phyloP scores from a whole-genome alignment of 2,329 filamentous ascomycete genomes.

The Talaromyces sp. region DNA sequence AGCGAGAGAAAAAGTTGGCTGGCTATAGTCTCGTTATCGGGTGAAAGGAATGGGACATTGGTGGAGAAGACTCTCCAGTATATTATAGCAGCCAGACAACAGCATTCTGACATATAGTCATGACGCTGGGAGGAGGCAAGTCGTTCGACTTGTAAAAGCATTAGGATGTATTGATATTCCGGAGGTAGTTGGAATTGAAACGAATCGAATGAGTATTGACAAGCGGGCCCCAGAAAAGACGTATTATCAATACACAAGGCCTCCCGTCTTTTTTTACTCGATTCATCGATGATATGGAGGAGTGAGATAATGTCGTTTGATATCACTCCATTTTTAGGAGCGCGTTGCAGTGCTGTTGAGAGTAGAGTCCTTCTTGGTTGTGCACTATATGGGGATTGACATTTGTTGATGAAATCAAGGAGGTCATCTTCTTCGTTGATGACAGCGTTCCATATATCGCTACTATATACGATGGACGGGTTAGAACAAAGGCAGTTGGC shows the following conservation, averaged over 20 bases:
- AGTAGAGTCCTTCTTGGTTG: conserved; percentile 3
- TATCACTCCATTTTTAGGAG: not conserved
- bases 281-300: not conserved
- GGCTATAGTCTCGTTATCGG: not conserved
- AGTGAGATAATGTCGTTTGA: conserved; percentile 1
- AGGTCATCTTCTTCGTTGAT: conserved; percentile 2
- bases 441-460: conserved; percentile 5
- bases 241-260: not conserved
- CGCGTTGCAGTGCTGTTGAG: conserved; percentile 1
- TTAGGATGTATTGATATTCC: not conserved
- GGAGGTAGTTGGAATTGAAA: not conserved
- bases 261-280: not conserved
- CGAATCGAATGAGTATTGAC: not conserved
- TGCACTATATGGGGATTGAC: not conserved
- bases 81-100: conserved; percentile 3
- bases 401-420: conserved; percentile 1
- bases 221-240: not conserved
- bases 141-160: not conserved
- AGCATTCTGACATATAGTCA: conserved; percentile 6
- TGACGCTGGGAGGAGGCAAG: not conserved
- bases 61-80: not conserved
- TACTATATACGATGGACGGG: not conserved
- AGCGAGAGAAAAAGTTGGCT: not conserved
- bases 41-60: not conserved
- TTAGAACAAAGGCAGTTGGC: not conserved